These are phyloP conservation scores for Backusella macrospora DNA, from an alignment of 192 early-diverging fungal genomes.

Conservation along the genomic window DNA sequence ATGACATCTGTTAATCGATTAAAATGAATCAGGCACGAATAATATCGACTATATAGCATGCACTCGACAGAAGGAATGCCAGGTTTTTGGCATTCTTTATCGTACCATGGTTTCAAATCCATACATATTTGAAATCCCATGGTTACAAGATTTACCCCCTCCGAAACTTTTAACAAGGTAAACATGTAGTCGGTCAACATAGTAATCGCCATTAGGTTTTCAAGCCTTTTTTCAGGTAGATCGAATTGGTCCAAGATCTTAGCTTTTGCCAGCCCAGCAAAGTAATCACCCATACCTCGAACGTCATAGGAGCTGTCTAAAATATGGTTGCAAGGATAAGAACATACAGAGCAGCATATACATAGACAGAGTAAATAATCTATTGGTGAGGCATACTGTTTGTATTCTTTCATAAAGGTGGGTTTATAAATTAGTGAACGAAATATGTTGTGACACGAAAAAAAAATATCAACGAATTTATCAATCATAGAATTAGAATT, in stretches of 20 bases:
- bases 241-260: background rate
- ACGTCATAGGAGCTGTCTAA: background rate
- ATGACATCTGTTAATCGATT: background rate
- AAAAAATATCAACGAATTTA: background rate
- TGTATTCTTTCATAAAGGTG: background rate
- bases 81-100: background rate
- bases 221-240: background rate
- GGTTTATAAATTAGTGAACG: background rate
- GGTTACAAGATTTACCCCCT: background rate
- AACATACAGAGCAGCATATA: background rate
- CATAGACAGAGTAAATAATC: background rate
- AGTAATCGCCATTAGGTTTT: background rate
- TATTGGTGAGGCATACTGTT: background rate
- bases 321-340: background rate
- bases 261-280: background rate
- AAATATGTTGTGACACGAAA: conserved; percentile 4
- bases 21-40: background rate
- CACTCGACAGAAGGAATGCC: background rate
- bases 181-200: background rate
- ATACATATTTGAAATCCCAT: background rate
- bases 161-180: background rate
- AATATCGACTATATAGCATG: background rate
- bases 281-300: background rate
- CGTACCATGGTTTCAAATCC: background rate
- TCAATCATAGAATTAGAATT: background rate